A percentile compares a stretch with the other conserved stretches of the same genome.
Conservation (phyloP, 2,329 filamentous ascomycete genomes). For the Torrubiella hemipterigena region DNA sequence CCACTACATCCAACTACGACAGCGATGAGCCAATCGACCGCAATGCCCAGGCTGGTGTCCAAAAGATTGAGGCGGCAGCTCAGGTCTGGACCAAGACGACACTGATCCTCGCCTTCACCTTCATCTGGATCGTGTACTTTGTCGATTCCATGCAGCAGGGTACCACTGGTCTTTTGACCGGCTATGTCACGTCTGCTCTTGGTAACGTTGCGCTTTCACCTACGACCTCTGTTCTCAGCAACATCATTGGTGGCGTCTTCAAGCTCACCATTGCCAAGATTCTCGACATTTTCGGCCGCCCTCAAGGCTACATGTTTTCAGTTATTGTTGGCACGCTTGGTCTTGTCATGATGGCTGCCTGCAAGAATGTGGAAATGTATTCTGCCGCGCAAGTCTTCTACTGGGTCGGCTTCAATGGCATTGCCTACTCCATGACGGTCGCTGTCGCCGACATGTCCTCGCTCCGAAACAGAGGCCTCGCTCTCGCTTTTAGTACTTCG, state of each 20-base stretch:
- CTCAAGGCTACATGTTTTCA: slow-evolving; percentile 19
- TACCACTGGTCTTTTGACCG: slow-evolving; percentile 12
- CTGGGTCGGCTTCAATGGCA: slow-evolving; percentile 39
- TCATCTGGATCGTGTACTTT: slow-evolving; percentile 37
- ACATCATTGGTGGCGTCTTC: slow-evolving; percentile 14
- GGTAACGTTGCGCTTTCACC: slow-evolving; percentile 21
- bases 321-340: slow-evolving; percentile 24
- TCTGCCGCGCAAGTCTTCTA: slow-evolving; percentile 37
- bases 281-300: slow-evolving; percentile 22
- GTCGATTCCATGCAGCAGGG: slow-evolving; percentile 30
- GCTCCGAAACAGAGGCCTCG: slow-evolving; percentile 16
- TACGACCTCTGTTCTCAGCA: slow-evolving; percentile 31
- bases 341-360: slow-evolving; percentile 42
- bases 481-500: slow-evolving; percentile 16
- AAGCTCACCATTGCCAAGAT: slow-evolving; percentile 20
- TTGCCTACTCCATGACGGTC: slow-evolving; percentile 46
- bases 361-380: slow-evolving; percentile 29
- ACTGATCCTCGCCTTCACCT: slow-evolving; percentile 24
- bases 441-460: slow-evolving; percentile 47
- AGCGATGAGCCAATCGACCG: slow-evolving; percentile 8
- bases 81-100: slow-evolving; percentile 24
- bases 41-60: slow-evolving; percentile 21
- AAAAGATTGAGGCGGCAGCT: slow-evolving; percentile 26
- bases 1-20: no score
- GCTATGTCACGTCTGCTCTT: slow-evolving; percentile 26